phyloP scores from a whole-genome alignment of 2,329 filamentous ascomycete species.

The Ceratocystis variospora region DNA sequence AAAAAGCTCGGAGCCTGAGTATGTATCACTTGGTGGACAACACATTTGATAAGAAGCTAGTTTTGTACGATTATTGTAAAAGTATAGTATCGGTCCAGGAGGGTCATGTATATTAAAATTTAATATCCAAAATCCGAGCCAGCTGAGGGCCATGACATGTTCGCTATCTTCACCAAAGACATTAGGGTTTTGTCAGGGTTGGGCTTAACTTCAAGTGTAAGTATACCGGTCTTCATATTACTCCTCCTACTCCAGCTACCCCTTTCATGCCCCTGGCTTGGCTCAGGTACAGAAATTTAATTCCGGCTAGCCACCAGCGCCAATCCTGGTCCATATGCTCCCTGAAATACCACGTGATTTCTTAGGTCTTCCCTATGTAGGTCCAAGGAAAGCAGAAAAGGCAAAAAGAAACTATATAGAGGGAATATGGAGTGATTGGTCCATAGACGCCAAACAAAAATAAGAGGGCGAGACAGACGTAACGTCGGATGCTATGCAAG shows the following conservation, averaged over 20 bases:
- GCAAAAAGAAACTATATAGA: neutral
- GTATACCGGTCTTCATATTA: neutral
- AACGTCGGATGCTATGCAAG: neutral
- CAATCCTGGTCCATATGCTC: neutral
- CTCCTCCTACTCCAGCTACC: neutral
- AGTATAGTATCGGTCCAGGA: neutral
- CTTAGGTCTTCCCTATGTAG: neutral
- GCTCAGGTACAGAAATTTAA: slow-evolving; percentile 4
- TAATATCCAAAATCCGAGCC: neutral
- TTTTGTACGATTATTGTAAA: slow-evolving; percentile 4
- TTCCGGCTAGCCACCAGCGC: neutral
- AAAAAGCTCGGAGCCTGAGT: slow-evolving; percentile 18
- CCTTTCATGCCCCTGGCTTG: slow-evolving; percentile 1
- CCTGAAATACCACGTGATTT: neutral
- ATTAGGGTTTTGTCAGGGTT: neutral
- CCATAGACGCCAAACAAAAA: neutral
- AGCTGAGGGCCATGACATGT: neutral
- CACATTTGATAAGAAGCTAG: neutral
- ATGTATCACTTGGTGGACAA: neutral
- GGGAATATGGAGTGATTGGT: neutral
- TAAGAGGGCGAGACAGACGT: neutral
- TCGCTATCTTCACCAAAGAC: neutral
- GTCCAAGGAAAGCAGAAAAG: neutral
- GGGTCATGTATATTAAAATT: neutral
- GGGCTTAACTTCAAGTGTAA: neutral